Evolutionary conservation across 2,329 filamentous ascomycete species (phyloP).

Genomic region (Bipolaris gigantea): DNA sequence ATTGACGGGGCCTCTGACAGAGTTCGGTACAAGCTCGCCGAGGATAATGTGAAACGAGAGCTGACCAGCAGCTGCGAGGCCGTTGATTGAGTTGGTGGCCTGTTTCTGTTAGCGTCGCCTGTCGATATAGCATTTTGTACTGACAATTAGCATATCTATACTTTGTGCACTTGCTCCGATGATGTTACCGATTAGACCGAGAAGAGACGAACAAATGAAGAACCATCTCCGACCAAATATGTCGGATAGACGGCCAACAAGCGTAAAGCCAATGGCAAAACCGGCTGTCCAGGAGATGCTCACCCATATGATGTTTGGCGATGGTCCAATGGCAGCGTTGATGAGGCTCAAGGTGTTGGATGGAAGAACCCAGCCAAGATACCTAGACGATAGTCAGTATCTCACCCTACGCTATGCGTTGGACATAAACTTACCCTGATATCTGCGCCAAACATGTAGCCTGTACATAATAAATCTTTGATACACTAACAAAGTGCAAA

Average conservation of each 20-base stretch:
- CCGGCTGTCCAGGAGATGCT: conserved; percentile 41
- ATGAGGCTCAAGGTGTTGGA: conserved; percentile 37
- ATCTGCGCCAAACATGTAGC: conserved; percentile 39
- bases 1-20: conserved; percentile 38
- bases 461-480: conserved; percentile 12
- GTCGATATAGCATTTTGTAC: not conserved
- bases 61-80: conserved; percentile 45
- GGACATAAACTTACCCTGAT: conserved; percentile 14
- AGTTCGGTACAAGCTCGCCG: conserved; percentile 45
- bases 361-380: conserved; percentile 37
- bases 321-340: conserved; percentile 45
- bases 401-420: not conserved
- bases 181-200: conserved; percentile 41
- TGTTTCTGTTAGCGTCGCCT: conserved; percentile 7
- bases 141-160: conserved; percentile 36
- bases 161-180: conserved; percentile 43
- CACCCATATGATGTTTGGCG: conserved; percentile 45
- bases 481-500: too few species aligned
- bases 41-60: conserved; percentile 45
- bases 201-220: conserved; percentile 40
- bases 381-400: conserved; percentile 9
- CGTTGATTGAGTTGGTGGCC: conserved; percentile 41
- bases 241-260: conserved; percentile 45
- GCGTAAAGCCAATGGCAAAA: conserved; percentile 42
- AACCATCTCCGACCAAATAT: conserved; percentile 45